Base-by-base conservation (phyloP, 805 yeast species). In the Hanseniaspora taiwanica region DNA sequence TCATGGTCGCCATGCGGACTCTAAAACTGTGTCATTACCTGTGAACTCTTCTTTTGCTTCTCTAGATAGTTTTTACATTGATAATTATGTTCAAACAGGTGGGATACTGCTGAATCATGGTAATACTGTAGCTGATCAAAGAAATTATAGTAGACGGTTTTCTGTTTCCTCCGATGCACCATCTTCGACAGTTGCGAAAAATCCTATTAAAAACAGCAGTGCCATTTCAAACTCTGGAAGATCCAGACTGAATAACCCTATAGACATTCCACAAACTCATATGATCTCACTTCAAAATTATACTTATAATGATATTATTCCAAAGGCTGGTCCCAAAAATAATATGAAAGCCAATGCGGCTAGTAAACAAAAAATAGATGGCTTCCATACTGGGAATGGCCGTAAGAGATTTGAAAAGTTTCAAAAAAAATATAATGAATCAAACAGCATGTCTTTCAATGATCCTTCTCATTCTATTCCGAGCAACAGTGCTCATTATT, bases 1-100 rank as follows among this genome's bases (percentile, higher is more conserved):
- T 36, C 32, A 23, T 21, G 31, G 16, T 27, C 38, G 20, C 38
- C 27, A 3, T 24, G 42, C 29, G 52, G 49, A 31, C 40, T 45
- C 51, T 33, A 46, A 48, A 36, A 72, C 76, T 29, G 81, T 81
- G 32, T 71, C 81, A 4, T 55, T 80, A 31, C 84, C 84, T 0
- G 63, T 78, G 13, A 78, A 74, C 45, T 82, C 81, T 33, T 78
- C 86, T 45, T 80, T 79, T 64, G 89, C 89, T 1, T 80, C 87
- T 0, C 60, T 81, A 52, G 86, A 78, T 51, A 76, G 86, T 53
- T 69, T 72, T 44, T 76, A 78, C 52, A 70, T 74, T 47, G 80
- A 74, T 39, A 71, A 67, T 44, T 65, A 68, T 44, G 67, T 61
- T 3, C 51, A 34, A 34, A 21, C 38, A 25, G 38, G 38, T 7